Percentiles rank a stretch among this genome's conserved stretches.
phyloP scores from a whole-genome alignment of 768 basidiomycete genomes.

The Exsudoporus frostii region DNA sequence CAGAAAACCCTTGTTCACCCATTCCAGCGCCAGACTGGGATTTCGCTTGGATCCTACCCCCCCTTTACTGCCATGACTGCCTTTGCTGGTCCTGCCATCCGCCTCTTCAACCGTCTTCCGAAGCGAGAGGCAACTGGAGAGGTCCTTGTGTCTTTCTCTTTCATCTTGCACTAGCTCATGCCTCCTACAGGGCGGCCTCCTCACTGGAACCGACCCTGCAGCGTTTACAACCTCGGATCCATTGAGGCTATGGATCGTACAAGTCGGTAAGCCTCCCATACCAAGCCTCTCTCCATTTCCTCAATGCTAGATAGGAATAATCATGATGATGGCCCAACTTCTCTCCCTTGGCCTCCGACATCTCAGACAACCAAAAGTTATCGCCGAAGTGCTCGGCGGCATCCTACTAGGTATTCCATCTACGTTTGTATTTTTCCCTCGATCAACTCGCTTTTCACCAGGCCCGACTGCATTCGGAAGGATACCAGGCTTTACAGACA shows the following conservation, averaged over 20 bases:
- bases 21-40: too few relatives aligned
- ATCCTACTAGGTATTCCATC: slow-evolving; percentile 69
- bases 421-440: slow-evolving; percentile 31
- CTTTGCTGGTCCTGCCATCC: slow-evolving; percentile 45
- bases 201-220: slow-evolving; percentile 73
- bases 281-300: not conserved
- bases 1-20: not conserved
- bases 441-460: not conserved
- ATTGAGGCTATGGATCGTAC: slow-evolving; percentile 71
- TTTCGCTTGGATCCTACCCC: too few relatives aligned
- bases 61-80: slow-evolving; percentile 24
- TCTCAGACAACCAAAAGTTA: slow-evolving; percentile 82
- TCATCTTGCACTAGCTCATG: not conserved
- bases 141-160: slow-evolving; percentile 4
- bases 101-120: not conserved
- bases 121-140: slow-evolving; percentile 24
- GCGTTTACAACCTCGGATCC: slow-evolving; percentile 65
- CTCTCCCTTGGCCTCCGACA: slow-evolving; percentile 71
- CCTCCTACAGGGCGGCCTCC: slow-evolving; percentile 58
- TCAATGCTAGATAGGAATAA: slow-evolving; percentile 53
- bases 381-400: slow-evolving; percentile 83
- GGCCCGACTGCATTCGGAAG: slow-evolving; percentile 64
- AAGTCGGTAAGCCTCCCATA: slow-evolving; percentile 54
- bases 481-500: slow-evolving; percentile 84
- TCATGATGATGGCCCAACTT: slow-evolving; percentile 74